phyloP scores from a whole-genome alignment of 164 flowering plant species.

The Umbilicus rupestris region DNA sequence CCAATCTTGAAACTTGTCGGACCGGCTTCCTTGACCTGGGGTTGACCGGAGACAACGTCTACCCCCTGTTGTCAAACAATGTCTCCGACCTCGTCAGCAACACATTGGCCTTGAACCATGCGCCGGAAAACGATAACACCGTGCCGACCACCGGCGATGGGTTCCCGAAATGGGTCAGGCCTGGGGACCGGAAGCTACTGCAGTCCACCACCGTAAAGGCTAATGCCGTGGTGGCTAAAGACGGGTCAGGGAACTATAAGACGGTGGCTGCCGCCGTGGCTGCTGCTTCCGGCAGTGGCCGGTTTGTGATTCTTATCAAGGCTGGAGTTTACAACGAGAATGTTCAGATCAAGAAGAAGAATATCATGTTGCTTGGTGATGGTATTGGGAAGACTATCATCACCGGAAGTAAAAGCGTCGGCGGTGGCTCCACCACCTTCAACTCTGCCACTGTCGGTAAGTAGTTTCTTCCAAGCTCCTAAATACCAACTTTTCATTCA shows the following conservation, averaged over 20 bases:
- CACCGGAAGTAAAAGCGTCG: constrained; percentile 67
- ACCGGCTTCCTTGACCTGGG: constrained; percentile 55
- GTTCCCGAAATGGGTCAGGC: constrained; percentile 46
- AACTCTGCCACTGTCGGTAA: constrained; percentile 49
- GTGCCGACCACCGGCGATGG: constrained; percentile 14
- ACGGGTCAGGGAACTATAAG: constrained; percentile 31
- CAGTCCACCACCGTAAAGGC: constrained; percentile 30
- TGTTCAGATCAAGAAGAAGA: constrained; percentile 33
- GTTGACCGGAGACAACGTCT: constrained; percentile 21
- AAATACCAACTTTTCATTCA: not conserved
- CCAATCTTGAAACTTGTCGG: constrained; percentile 58
- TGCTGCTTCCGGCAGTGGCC: constrained; percentile 26
- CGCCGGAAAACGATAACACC: not conserved
- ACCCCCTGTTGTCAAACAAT: constrained; percentile 38
- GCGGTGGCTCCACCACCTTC: constrained; percentile 58
- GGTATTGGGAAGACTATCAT: constrained; percentile 63
- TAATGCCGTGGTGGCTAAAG: constrained; percentile 31
- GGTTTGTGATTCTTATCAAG: constrained; percentile 56
- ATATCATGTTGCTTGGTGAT: constrained; percentile 68
- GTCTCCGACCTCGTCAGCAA: constrained; percentile 49
- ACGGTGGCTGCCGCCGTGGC: constrained; percentile 38
- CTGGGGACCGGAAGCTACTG: constrained; percentile 47
- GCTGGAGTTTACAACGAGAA: constrained; percentile 56
- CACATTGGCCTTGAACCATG: constrained; percentile 42
- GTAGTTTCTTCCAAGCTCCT: not conserved